Conservation (phyloP, 2,329 filamentous ascomycete genomes). For the Domatiomyces catenatus region DNA sequence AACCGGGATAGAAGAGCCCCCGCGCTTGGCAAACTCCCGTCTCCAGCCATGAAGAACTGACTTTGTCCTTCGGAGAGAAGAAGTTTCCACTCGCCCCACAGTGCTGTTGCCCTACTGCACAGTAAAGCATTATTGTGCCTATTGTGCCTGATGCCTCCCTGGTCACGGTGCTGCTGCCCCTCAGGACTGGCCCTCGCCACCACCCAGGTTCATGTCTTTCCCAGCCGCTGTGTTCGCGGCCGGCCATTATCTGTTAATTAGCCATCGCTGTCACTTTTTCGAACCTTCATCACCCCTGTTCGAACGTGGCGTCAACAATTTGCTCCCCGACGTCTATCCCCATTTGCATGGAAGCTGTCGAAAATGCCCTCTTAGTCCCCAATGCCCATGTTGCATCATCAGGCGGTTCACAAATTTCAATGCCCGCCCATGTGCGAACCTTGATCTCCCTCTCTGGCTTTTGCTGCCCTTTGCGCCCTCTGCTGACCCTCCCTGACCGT, state of each 20-base stretch:
- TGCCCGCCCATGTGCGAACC: neutral
- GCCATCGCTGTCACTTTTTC: neutral
- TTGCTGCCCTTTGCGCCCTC: neutral
- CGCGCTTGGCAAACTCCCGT: neutral
- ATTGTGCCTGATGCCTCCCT: neutral
- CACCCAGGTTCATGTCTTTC: neutral
- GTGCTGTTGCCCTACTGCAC: neutral
- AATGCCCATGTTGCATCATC: neutral
- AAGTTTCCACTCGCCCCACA: neutral
- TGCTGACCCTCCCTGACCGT: neutral
- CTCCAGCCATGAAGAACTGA: neutral
- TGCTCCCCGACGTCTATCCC: neutral
- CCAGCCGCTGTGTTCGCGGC: neutral
- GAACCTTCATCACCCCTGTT: neutral
- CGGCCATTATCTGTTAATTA: neutral
- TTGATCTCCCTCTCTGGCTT: neutral
- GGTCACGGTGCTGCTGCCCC: neutral
- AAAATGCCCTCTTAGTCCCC: neutral
- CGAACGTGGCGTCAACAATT: neutral
- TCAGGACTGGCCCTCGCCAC: neutral
- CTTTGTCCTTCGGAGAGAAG: neutral
- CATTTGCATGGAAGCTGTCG: neutral
- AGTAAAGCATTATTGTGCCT: too few relatives aligned
- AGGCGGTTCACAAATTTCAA: neutral
- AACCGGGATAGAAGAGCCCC: neutral